Evolutionary conservation across 176 grass and related monocot species (phyloP).

Genomic region (Echinochloa phyllopogon): DNA sequence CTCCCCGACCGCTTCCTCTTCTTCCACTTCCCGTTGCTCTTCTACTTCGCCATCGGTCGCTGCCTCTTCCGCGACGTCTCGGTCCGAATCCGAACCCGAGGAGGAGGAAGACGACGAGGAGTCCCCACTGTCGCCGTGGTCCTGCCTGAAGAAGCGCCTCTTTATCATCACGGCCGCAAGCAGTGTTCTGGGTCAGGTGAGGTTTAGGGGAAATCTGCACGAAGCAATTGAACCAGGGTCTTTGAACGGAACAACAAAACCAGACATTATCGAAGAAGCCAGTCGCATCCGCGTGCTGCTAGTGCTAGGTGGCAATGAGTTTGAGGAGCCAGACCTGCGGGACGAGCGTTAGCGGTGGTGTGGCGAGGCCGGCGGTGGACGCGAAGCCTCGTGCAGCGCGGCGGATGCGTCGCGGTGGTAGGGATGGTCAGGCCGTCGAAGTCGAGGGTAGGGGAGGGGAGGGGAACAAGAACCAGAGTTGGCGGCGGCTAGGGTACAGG

Average conservation of each 20-base stretch:
- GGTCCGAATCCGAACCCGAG: conserved; percentile 48
- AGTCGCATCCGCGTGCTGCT: background rate
- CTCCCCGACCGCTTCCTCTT: conserved; percentile 17
- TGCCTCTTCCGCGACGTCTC: conserved; percentile 30
- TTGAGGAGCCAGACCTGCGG: background rate
- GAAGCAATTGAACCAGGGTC: background rate
- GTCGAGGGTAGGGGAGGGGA: background rate
- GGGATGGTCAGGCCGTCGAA: no score
- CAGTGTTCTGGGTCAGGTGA: background rate
- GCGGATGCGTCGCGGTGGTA: background rate
- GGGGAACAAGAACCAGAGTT: no score
- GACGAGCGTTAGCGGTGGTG: background rate
- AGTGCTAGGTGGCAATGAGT: background rate
- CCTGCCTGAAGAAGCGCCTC: conserved; percentile 73
- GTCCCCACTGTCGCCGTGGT: conserved; percentile 51
- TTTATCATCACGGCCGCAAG: conserved; percentile 68
- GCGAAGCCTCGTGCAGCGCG: background rate
- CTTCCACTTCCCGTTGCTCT: background rate
- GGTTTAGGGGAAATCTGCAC: conserved; percentile 1
- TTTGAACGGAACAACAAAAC: background rate
- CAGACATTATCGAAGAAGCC: background rate
- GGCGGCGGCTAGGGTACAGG: background rate
- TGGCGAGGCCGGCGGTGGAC: background rate
- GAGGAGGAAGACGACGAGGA: conserved; percentile 63
- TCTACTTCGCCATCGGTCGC: conserved; percentile 49